Percentiles rank a stretch among this genome's conserved stretches.
These are phyloP conservation scores for Pichia sp. DNA, from an alignment of 1,139 yeast genomes.

Conservation along the genomic window DNA sequence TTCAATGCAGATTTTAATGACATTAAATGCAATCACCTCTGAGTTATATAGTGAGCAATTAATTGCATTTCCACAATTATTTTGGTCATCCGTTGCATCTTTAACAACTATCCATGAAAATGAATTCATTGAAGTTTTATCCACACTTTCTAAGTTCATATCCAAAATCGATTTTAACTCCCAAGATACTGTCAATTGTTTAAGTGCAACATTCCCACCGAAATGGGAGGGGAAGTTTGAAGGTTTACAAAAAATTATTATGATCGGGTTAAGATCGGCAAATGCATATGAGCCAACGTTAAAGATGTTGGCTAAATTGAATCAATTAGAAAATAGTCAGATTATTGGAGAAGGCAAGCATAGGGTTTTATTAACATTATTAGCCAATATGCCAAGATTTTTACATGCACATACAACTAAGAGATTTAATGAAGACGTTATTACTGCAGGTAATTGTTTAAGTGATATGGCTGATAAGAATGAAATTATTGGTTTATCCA, in stretches of 20 bases:
- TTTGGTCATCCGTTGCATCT: conserved; percentile 96
- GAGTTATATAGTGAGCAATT: conserved; percentile 73
- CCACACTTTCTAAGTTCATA: conserved; percentile 74
- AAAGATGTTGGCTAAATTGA: conserved; percentile 66
- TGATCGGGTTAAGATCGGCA: conserved; percentile 79
- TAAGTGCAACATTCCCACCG: conserved; percentile 83
- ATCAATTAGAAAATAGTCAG: conserved; percentile 62
- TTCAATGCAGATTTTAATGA: conserved; percentile 95
- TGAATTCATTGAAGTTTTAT: conserved; percentile 82
- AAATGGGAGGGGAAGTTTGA: conserved; percentile 94
- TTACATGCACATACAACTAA: conserved; percentile 68
- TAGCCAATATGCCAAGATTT: conserved; percentile 79
- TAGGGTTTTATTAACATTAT: conserved; percentile 62
- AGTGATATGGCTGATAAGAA: conserved; percentile 55
- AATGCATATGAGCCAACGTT: conserved; percentile 75
- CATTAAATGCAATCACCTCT: conserved; percentile 84
- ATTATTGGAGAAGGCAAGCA: conserved; percentile 70
- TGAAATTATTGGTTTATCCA: conserved; percentile 55
- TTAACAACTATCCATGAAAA: conserved; percentile 86
- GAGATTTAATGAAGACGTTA: conserved; percentile 45
- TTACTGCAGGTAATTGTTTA: conserved; percentile 53
- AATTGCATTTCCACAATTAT: conserved; percentile 84
- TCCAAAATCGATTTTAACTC: conserved; percentile 84
- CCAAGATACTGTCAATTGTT: conserved; percentile 76
- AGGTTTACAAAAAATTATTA: conserved; percentile 73